Base-by-base conservation (phyloP, 1,139 yeast species). In the Kodamaea suecica region DNA sequence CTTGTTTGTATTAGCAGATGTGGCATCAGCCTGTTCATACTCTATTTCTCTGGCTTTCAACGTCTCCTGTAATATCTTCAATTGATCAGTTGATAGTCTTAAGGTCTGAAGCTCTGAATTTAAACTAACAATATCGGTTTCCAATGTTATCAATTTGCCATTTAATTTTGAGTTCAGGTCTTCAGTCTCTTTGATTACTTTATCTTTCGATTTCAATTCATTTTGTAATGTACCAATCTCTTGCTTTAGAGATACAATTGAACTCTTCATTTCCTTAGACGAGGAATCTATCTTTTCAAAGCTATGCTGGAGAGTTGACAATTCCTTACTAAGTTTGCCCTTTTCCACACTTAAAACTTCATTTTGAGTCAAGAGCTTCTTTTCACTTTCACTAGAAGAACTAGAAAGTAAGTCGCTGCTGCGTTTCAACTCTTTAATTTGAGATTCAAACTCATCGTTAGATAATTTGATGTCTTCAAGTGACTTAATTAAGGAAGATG, bases 101-200 rank as follows among this genome's bases (percentile, higher is more conserved):
- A 19, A 9, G 6, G 6, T 19, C 9, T 19, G 8, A 19, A 19
- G 21, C 21, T 19, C 21, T 6, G 21, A 19, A 6, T 19, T 19
- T 9, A 19, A 19, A 6, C 9, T 19, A 9, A 9, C 9, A 19
- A 19, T 6, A 6, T 23, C 26, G n/a, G 26, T 23, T 11, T 23
- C 26, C 26, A 23, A 23, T 7, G 26, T 23, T n/a, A 12, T 23
- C 11, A 23, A 7, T n/a, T 23, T 17, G 17, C 17, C 10, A 25
- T 6, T 28, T 17, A 23, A 29, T 16, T 13, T 29, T 4, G 15
- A 9, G 9, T 29, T 13, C 14, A 33, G 16, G 8, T 8, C 27
- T 21, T 37, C 30, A 29, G 36, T 27, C 12, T 23, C 33, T n/a
- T 31, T 31, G 27, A n/a, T n/a, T n/a, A 30, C 14, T 12, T 28